Evolutionary conservation across 1,284 basidiomycete genomes (phyloP).

Genomic region (Filobasidium uniguttulatum): DNA sequence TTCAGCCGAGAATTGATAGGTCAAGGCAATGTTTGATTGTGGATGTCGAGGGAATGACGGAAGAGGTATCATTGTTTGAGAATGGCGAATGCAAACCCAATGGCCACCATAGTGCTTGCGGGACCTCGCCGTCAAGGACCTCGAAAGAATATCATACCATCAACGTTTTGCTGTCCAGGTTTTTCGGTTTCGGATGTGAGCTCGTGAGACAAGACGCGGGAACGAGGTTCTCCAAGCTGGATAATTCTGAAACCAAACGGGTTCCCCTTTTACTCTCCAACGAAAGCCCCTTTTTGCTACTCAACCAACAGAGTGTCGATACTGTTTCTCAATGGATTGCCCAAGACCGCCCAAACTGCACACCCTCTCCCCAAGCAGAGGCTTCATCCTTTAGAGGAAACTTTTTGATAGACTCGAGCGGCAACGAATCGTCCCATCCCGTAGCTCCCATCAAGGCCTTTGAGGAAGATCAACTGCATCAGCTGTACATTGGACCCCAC

Average conservation of each 20-base stretch:
- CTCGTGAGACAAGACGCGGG: constrained; percentile 6
- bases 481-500: constrained; percentile 6
- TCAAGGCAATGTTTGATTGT: constrained; percentile 1
- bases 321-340: constrained; percentile 5
- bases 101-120: too few relatives aligned
- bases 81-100: too few relatives aligned
- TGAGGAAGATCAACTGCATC: constrained; percentile 5
- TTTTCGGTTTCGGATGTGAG: constrained; percentile 5
- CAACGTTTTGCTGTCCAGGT: constrained; percentile 5
- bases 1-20: constrained; percentile 2
- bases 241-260: background rate
- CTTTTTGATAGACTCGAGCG: constrained; percentile 4
- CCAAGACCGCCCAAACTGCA: background rate
- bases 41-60: background rate
- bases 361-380: background rate
- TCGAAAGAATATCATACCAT: constrained; percentile 4
- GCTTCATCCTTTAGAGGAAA: constrained; percentile 10
- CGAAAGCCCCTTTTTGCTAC: constrained; percentile 13
- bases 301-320: constrained; percentile 9
- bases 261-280: constrained; percentile 10
- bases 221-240: constrained; percentile 2
- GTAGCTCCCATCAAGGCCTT: background rate
- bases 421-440: background rate
- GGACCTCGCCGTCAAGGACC: too few relatives aligned
- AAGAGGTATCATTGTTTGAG: too few relatives aligned